phyloP scores from a whole-genome alignment of 1,139 yeast species.

The Pneumocystis murina region DNA sequence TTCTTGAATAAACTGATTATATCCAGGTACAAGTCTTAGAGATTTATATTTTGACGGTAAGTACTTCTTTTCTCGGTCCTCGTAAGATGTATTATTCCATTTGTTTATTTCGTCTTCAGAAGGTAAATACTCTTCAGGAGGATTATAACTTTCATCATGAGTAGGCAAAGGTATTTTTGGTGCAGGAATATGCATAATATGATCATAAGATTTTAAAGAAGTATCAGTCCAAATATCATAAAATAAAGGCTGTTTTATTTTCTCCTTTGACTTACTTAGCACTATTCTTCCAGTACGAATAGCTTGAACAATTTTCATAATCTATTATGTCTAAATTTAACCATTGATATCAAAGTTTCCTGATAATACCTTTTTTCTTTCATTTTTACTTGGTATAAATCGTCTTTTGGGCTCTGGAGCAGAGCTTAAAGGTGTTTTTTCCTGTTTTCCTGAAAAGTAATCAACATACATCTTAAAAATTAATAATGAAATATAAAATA shows the following conservation, averaged over 20 bases:
- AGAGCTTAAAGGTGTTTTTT: constrained; percentile 84
- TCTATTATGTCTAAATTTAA: constrained; percentile 24
- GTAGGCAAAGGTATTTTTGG: constrained; percentile 95
- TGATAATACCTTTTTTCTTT: constrained; percentile 28
- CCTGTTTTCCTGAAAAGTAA: constrained; percentile 80
- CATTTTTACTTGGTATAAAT: constrained; percentile 91
- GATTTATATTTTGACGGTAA: constrained; percentile 71
- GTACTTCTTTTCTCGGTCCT: constrained; percentile 43
- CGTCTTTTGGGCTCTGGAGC: constrained; percentile 95
- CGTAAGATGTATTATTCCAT: constrained; percentile 60
- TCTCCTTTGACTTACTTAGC: constrained; percentile 49
- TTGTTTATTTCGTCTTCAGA: constrained; percentile 60
- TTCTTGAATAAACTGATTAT: constrained; percentile 70
- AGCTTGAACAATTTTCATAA: constrained; percentile 91
- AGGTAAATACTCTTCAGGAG: constrained; percentile 85
- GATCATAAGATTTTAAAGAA: constrained; percentile 34
- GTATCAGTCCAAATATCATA: constrained; percentile 79
- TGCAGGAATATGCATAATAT: constrained; percentile 82
- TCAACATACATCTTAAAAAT: constrained; percentile 41
- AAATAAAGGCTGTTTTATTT: constrained; percentile 25
- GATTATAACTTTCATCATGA: constrained; percentile 89
- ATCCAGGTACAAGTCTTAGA: constrained; percentile 87
- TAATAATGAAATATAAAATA: neutral
- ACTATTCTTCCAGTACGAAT: constrained; percentile 90
- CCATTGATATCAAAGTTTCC: neutral